Evolutionary conservation across 371 early-diverging fungal species (phyloP).

Genomic region (Massospora cicadina): DNA sequence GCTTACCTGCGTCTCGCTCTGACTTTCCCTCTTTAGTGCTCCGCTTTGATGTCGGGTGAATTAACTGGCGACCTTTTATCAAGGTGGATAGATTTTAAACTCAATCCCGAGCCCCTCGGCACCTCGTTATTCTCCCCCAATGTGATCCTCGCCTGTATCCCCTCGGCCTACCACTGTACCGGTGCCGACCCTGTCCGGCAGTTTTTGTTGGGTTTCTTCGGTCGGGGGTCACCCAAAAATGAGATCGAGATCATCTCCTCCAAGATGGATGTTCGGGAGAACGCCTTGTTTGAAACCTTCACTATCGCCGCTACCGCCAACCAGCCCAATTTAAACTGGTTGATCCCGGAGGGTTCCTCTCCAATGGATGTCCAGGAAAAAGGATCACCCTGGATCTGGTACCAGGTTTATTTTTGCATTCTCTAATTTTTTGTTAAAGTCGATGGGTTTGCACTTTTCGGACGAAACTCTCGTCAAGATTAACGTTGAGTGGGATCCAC

Average conservation of each 20-base stretch:
- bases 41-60: constrained; percentile 2
- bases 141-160: not conserved
- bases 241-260: not conserved
- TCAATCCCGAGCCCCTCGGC: not conserved
- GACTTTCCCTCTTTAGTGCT: too few species aligned
- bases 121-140: not conserved
- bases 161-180: not conserved
- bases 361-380: not conserved
- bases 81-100: not conserved
- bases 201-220: not conserved
- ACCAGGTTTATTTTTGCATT: not conserved
- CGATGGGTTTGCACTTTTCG: not conserved
- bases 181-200: not conserved
- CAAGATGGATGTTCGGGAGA: constrained; percentile 4
- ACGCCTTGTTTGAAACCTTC: not conserved
- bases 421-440: not conserved
- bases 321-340: not conserved
- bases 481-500: constrained; percentile 1
- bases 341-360: not conserved
- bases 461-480: not conserved
- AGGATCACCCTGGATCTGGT: not conserved
- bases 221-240: not conserved
- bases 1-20: too few species aligned
- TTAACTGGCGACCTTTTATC: not conserved
- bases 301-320: not conserved